Evolutionary conservation across 2,329 filamentous ascomycete species (phyloP), one percentile per base, ranked within the genome.

Genomic region (Talaromyces piceae): DNA sequence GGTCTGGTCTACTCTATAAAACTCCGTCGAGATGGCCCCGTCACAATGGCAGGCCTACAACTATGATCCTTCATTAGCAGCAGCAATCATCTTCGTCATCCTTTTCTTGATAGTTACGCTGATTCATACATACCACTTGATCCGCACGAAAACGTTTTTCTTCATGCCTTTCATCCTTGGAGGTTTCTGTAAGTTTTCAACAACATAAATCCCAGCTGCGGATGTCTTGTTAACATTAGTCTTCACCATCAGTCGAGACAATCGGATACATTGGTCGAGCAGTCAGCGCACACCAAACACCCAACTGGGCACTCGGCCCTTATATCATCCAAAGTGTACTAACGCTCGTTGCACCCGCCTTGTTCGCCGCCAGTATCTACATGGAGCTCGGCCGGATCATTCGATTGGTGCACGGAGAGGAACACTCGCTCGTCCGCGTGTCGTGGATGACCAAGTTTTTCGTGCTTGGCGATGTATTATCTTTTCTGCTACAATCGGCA

Each of bases 281-380:
- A n/a, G 18, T 47, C 1, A 33, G 28, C n/a, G 30, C 28, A 20
- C 18, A 47, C 3, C 45, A 47, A 26, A 23, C 30, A 0, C 45
- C 45, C 5, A 47, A 47, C 16, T 39, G 28, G 45, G 8, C 11
- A 6, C 1, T 43, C 18, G 54, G 51, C 2, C 59, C 58, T 1
- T 67, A 61, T 50, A 59, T 63, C 11, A 61, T 64, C 1, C 63
- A 67, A 50, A 57, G 54, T n/a, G 45, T 64, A 11, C 45, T 61
- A 12, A 49, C 64, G 26, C 60, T 70, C 2, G 47, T 72, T 4
- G 66, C 63, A 0, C 69, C 69, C 0, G 61, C 64, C 5, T 56
- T 72, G 0, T 69, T 67, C 47, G 69, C 68, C 12, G 64, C 65
- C 1, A 59, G 58, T 0, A 60, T 67, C n/a, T 67, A 67, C 54